A percentile compares a stretch with the other conserved stretches of the same genome.
Evolutionary conservation across 371 early-diverging fungal species (phyloP).

Genomic region (Basidiobolus meristosporus): DNA sequence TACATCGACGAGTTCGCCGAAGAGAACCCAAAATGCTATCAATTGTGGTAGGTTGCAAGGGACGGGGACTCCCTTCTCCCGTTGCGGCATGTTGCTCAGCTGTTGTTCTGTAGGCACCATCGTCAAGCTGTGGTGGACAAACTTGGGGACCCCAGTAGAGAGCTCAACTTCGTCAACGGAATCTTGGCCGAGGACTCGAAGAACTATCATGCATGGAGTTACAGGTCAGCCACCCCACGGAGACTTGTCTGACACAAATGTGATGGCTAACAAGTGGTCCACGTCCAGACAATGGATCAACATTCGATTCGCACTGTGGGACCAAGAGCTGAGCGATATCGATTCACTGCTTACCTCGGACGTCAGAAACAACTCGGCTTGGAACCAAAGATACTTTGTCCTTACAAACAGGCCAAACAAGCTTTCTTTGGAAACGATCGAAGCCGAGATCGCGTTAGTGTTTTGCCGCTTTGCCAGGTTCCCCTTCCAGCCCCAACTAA

Average conservation of each 20-base stretch:
- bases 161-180: slow-evolving; percentile 42
- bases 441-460: too few relatives aligned
- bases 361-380: slow-evolving; percentile 91
- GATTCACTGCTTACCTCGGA: slow-evolving; percentile 54
- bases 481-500: too few relatives aligned
- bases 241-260: not conserved
- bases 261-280: not conserved
- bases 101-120: slow-evolving; percentile 64
- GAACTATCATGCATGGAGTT: slow-evolving; percentile 95
- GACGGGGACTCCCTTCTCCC: not conserved
- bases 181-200: slow-evolving; percentile 74
- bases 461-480: too few relatives aligned
- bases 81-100: not conserved
- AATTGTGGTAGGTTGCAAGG: slow-evolving; percentile 52
- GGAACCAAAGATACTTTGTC: slow-evolving; percentile 86
- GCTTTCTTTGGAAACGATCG: too few relatives aligned
- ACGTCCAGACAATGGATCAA: slow-evolving; percentile 82
- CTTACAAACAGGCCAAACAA: too few relatives aligned
- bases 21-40: slow-evolving; percentile 81
- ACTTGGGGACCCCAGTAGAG: slow-evolving; percentile 23
- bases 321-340: slow-evolving; percentile 48
- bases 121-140: slow-evolving; percentile 63
- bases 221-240: slow-evolving; percentile 18
- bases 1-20: slow-evolving; percentile 47
- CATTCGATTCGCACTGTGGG: slow-evolving; percentile 51